These are phyloP conservation scores for Eucalyptus urophylla DNA, from an alignment of 345 rosid species.

Conservation along the genomic window DNA sequence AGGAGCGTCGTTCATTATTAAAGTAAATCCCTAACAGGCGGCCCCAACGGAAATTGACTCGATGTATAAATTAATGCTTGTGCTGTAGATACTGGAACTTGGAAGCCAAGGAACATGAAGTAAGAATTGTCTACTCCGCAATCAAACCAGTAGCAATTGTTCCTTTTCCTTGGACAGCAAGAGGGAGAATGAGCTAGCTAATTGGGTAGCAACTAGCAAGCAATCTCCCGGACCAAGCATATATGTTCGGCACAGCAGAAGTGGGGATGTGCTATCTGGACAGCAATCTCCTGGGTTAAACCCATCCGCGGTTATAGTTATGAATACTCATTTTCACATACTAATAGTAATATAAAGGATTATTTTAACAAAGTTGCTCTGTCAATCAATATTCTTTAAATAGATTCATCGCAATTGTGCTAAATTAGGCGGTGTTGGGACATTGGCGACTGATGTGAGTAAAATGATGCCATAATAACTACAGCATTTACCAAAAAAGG, in stretches of 20 bases:
- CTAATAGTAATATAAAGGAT: neutral
- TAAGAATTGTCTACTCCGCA: neutral
- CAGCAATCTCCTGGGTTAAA: neutral
- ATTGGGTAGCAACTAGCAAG: neutral
- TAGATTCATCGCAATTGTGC: fast-evolving
- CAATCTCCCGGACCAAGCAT: neutral
- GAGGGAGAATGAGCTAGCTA: neutral
- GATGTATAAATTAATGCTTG: neutral
- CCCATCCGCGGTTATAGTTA: neutral
- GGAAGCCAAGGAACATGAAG: neutral
- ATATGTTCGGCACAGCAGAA: neutral
- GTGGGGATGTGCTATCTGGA: neutral
- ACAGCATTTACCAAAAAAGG: neutral
- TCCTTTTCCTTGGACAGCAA: neutral
- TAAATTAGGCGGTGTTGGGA: neutral
- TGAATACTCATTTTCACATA: neutral
- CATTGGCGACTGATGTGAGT: fast-evolving
- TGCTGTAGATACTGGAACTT: neutral
- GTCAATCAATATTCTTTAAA: neutral
- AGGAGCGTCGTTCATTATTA: neutral
- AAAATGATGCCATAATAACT: neutral
- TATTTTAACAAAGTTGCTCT: fast-evolving
- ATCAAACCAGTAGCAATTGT: neutral
- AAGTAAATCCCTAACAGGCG: neutral
- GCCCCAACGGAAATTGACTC: neutral